Evolutionary conservation across 1,284 basidiomycete genomes (phyloP).

Genomic region (Stereum hirsutum): DNA sequence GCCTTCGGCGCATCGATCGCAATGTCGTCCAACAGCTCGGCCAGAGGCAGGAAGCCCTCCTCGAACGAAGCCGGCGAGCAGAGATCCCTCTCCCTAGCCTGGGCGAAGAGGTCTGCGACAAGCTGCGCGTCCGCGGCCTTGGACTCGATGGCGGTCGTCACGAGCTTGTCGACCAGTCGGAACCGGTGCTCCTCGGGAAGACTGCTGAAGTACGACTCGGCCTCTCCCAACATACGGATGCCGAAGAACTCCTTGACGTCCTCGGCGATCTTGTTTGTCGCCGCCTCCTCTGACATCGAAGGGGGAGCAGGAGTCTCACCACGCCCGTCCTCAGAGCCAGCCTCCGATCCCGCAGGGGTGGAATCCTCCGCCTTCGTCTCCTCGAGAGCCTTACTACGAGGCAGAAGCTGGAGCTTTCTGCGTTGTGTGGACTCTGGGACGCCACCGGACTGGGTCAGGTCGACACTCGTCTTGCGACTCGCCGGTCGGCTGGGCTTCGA

Average conservation of each 20-base stretch:
- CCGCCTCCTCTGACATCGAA: slow-evolving; percentile 64
- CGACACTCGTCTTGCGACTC: slow-evolving; percentile 42
- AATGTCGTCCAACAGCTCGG: slow-evolving; percentile 79
- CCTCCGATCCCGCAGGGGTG: slow-evolving; percentile 42
- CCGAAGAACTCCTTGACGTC: slow-evolving; percentile 74
- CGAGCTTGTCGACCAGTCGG: slow-evolving; percentile 67
- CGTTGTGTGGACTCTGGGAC: slow-evolving; percentile 44
- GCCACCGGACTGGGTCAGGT: slow-evolving; percentile 25
- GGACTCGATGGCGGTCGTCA: slow-evolving; percentile 64
- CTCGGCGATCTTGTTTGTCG: slow-evolving; percentile 72
- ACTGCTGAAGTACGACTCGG: slow-evolving; percentile 73
- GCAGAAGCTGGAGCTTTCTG: slow-evolving; percentile 63
- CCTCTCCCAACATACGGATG: slow-evolving; percentile 77
- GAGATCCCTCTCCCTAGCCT: slow-evolving; percentile 43
- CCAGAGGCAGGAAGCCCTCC: slow-evolving; percentile 54
- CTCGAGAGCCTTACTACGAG: slow-evolving; percentile 43
- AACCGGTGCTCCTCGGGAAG: slow-evolving; percentile 58
- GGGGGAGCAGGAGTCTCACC: slow-evolving; percentile 21
- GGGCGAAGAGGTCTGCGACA: slow-evolving; percentile 61
- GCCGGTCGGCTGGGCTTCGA: slow-evolving; percentile 38
- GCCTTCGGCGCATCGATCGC: slow-evolving; percentile 87
- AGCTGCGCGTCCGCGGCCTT: slow-evolving; percentile 82
- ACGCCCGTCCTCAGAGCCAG: slow-evolving; percentile 48
- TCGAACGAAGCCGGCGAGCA: slow-evolving; percentile 50
- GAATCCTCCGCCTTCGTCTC: slow-evolving; percentile 33